Evolutionary conservation across 257 asterid species (phyloP).

Genomic region (Solanum raphanifolium): DNA sequence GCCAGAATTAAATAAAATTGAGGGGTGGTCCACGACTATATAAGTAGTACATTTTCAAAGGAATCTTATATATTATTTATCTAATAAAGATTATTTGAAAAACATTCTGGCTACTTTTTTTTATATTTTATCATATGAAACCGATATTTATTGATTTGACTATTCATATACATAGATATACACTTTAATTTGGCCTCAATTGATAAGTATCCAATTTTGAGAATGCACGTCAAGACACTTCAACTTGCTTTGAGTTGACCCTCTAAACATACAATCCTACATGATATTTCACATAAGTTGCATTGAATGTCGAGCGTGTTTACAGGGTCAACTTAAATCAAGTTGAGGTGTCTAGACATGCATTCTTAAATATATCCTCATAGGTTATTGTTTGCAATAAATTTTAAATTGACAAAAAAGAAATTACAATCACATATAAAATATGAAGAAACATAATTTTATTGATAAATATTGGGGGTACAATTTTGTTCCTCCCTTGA

Average conservation of each 20-base stretch:
- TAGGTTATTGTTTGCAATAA: too few species aligned
- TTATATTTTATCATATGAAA: background rate
- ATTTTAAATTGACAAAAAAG: too few species aligned
- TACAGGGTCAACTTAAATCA: background rate
- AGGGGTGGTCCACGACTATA: background rate
- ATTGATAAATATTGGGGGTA: too few species aligned
- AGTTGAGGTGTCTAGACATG: background rate
- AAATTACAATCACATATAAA: too few species aligned
- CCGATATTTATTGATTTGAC: background rate
- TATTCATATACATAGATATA: background rate
- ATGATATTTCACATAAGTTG: background rate
- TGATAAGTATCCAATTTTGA: background rate
- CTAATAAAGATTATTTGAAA: background rate
- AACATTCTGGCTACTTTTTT: background rate
- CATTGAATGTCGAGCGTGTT: rapidly evolving
- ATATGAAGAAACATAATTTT: too few species aligned
- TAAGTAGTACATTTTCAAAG: background rate
- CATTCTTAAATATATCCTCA: background rate
- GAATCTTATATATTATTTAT: background rate
- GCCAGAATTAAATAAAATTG: background rate
- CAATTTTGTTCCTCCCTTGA: too few species aligned
- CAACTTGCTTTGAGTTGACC: background rate
- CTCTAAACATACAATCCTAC: background rate
- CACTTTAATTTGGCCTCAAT: background rate
- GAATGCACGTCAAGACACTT: background rate